These are phyloP conservation scores for Candida sanyaensis DNA, from an alignment of 1,139 yeast genomes.

Conservation along the genomic window DNA sequence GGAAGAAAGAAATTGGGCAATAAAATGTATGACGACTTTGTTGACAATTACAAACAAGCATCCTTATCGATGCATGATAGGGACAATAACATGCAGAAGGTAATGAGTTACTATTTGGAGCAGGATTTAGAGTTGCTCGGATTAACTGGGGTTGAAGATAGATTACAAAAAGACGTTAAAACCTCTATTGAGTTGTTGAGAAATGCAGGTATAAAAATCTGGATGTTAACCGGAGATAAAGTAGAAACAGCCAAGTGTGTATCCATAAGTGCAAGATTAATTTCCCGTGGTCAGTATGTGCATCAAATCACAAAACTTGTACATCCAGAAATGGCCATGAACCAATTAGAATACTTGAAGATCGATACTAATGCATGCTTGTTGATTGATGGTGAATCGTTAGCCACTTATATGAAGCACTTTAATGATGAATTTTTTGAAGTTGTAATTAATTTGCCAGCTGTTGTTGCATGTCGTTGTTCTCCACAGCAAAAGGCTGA, in stretches of 20 bases:
- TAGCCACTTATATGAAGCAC: conserved; percentile 65
- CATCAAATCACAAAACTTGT: conserved; percentile 75
- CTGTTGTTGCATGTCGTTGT: conserved; percentile 97
- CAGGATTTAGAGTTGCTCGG: conserved; percentile 85
- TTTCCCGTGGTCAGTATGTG: conserved; percentile 90
- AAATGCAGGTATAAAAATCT: conserved; percentile 94
- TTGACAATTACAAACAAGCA: conserved; percentile 66
- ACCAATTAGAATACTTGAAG: conserved; percentile 69
- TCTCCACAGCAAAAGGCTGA: conserved; percentile 99
- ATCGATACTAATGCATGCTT: conserved; percentile 73
- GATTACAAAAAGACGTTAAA: conserved; percentile 86
- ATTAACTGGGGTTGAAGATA: conserved; percentile 96
- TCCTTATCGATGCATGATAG: conserved; percentile 77
- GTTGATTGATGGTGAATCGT: conserved; percentile 91
- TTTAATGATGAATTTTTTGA: conserved; percentile 72
- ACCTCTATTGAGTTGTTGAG: conserved; percentile 87
- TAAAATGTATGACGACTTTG: conserved; percentile 62
- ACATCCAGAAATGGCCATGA: conserved; percentile 65
- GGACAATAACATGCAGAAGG: conserved; percentile 70
- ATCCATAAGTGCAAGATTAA: conserved; percentile 88
- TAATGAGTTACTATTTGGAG: conserved; percentile 71
- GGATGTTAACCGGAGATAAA: conserved; percentile 99
- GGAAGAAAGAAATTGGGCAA: conserved; percentile 71
- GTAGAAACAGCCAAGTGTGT: conserved; percentile 98
- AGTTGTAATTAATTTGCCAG: conserved; percentile 75